Percentiles rank a stretch among this genome's conserved stretches.
These are phyloP conservation scores for Oryza meridionalis DNA, from an alignment of 176 grass and related monocot species.

Conservation along the genomic window DNA sequence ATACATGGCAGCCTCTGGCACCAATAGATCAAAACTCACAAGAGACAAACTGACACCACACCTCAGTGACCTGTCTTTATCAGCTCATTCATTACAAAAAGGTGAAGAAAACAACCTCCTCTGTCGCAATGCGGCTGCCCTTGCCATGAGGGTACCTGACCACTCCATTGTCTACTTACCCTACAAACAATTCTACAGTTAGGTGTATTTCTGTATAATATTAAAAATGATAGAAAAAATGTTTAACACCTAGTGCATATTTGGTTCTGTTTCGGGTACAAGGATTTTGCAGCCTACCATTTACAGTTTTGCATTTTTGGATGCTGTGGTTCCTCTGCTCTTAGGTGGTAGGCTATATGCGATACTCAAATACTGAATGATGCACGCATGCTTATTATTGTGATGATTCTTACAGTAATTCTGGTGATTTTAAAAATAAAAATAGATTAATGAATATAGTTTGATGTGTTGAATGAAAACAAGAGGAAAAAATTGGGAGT, in stretches of 20 bases:
- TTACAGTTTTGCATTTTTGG: not conserved
- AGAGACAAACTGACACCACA: not conserved
- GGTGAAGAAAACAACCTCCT: slow-evolving; percentile 4
- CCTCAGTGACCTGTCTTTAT: not conserved
- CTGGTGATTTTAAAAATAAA: not conserved
- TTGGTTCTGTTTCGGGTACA: not conserved
- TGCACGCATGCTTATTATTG: not conserved
- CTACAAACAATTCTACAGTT: not conserved
- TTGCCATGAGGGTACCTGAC: not conserved
- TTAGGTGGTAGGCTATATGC: not conserved
- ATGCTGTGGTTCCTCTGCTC: not conserved
- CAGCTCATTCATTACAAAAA: slow-evolving; percentile 34
- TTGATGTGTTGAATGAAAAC: slow-evolving; percentile 2
- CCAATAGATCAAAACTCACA: not conserved
- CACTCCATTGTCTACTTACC: not conserved
- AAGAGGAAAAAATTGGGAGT: not conserved
- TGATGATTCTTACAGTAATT: not conserved
- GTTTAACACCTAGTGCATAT: not conserved
- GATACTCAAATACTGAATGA: not conserved
- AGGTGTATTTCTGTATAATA: not conserved
- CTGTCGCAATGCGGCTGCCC: slow-evolving; percentile 21
- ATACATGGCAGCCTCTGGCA: not conserved
- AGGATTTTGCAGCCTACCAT: not conserved
- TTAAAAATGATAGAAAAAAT: not conserved
- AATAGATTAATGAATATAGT: not conserved